These are phyloP conservation scores for Vaccinium darrowii DNA, from an alignment of 148 eudicot genomes.

Conservation along the genomic window DNA sequence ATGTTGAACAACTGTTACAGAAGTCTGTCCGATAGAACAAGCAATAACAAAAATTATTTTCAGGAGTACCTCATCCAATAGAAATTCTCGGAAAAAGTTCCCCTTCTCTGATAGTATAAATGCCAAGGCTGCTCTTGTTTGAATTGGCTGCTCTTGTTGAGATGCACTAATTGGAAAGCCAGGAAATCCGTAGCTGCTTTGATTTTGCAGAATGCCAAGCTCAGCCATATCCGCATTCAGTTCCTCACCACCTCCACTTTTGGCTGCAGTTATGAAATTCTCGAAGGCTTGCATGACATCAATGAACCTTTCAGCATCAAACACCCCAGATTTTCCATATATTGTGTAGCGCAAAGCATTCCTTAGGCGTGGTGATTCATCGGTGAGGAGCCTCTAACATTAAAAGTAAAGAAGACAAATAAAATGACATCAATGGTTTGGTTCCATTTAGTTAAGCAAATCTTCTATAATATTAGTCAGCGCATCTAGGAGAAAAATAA, in stretches of 20 bases:
- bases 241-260: conserved; percentile 95
- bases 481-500: background rate
- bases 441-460: background rate
- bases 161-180: conserved; percentile 38
- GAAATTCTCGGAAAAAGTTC: conserved; percentile 92
- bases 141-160: conserved; percentile 53
- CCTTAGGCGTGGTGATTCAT: conserved; percentile 94
- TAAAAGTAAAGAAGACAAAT: background rate
- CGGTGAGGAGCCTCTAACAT: conserved; percentile 85
- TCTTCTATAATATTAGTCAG: background rate
- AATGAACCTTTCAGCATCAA: conserved; percentile 95
- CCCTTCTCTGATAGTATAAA: conserved; percentile 89
- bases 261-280: conserved; percentile 83
- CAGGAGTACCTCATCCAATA: conserved; percentile 84
- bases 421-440: background rate
- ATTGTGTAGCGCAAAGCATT: conserved; percentile 91
- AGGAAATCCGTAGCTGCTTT: conserved; percentile 35
- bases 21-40: background rate
- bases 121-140: conserved; percentile 87
- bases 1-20: background rate
- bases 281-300: conserved; percentile 99
- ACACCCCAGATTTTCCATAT: conserved; percentile 93
- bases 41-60: background rate
- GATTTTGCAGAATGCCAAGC: conserved; percentile 77
- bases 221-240: conserved; percentile 87